A percentile compares a stretch with the other conserved stretches of the same genome.
Conservation (phyloP, 768 basidiomycete genomes). For the Leucosporidium yakuticum region DNA sequence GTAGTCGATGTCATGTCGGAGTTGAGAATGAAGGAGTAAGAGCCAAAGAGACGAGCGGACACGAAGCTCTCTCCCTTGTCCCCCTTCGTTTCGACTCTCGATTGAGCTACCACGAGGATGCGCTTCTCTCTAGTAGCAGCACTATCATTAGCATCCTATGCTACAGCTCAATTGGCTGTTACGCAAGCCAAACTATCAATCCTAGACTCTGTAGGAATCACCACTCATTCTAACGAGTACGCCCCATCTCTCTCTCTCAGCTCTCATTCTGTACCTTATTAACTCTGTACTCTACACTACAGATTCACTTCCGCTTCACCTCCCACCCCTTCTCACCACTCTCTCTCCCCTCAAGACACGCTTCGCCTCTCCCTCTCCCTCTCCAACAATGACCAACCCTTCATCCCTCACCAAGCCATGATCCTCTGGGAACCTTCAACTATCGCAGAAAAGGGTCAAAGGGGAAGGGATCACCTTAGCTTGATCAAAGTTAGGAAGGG, state of each 20-base stretch:
- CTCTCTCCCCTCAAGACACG: constrained; percentile 10
- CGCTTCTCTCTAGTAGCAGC: no score
- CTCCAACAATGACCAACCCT: neutral
- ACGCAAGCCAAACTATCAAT: constrained; percentile 12
- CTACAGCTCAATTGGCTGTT: no score
- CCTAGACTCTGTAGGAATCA: constrained; percentile 13
- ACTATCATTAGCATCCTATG: no score
- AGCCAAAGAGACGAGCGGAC: no score
- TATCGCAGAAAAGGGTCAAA: neutral
- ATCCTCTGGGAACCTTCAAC: constrained; percentile 11
- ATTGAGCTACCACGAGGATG: no score
- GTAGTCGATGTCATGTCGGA: no score
- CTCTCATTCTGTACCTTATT: neutral
- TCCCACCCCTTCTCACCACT: neutral
- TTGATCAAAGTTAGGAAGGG: constrained; percentile 15
- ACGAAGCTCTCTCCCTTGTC: no score
- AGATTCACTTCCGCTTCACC: constrained; percentile 15
- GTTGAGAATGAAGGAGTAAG: no score
- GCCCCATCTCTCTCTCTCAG: neutral
- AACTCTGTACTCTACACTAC: neutral
- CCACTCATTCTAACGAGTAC: neutral
- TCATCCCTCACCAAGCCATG: constrained; percentile 25
- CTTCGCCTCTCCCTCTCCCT: constrained; percentile 31
- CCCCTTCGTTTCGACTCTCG: no score
- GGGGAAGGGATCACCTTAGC: neutral